Percentiles rank a stretch among this genome's conserved stretches.
These are phyloP conservation scores for Eucalyptus camaldulensis DNA, from an alignment of 345 rosid species.

Conservation along the genomic window DNA sequence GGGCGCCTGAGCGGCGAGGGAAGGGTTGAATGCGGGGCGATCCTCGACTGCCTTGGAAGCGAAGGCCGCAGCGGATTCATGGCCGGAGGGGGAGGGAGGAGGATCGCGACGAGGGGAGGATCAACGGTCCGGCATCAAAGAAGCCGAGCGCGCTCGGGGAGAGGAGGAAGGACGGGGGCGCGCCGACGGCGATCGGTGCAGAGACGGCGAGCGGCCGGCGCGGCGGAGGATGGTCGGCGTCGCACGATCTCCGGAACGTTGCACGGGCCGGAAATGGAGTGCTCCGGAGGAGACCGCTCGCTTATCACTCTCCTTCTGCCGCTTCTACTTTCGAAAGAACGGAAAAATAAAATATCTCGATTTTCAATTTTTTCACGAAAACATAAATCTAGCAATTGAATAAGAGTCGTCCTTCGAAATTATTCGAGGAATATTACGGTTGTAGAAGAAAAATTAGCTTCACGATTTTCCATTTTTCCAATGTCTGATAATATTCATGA, in stretches of 20 bases:
- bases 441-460: too few relatives aligned
- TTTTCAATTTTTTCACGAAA: background rate
- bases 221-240: background rate
- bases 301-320: background rate
- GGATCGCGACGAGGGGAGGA: background rate
- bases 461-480: too few relatives aligned
- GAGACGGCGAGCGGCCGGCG: background rate
- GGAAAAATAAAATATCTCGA: background rate
- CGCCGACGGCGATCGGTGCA: background rate
- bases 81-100: background rate
- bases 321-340: background rate
- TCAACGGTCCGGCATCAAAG: background rate
- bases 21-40: background rate
- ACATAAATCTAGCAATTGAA: background rate
- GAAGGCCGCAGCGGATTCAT: background rate
- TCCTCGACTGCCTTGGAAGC: background rate
- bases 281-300: background rate
- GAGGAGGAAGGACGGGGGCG: background rate
- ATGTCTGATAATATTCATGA: too few relatives aligned
- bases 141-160: background rate
- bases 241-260: background rate
- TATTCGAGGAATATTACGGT: too few relatives aligned
- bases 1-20: background rate
- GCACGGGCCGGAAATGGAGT: background rate
- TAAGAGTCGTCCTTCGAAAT: too few relatives aligned